Evolutionary conservation across 164 flowering plant genomes (phyloP), one percentile per base, ranked within the genome.

Genomic region (Vitis rupestris): DNA sequence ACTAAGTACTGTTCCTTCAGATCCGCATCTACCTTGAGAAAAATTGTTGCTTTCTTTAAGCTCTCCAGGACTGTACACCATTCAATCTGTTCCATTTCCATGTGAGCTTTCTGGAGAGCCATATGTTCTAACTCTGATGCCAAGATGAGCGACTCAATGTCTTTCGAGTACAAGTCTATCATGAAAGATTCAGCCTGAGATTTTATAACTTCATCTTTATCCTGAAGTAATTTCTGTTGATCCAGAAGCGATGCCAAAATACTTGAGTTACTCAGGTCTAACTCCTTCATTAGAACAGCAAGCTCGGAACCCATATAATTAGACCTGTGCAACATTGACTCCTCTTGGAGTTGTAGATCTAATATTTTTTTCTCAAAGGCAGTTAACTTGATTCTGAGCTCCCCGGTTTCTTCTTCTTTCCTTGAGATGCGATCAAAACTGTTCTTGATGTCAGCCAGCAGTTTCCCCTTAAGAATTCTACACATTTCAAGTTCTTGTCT

Each of bases 321-420:
- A 61, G 90, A 93, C 80, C 93, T 87, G 55, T 84, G 82, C 78
- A 95, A 63, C 97, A 95, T 88, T 44, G 73, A 19, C 75, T 93
- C 97, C 79, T 95, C 99, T 68, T 87, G 97, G 59, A 64, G 69
- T 79, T 93, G 97, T 51, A 95, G 76, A 73, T 89, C 88, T 51
- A 66, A 50, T 65, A 93, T 85, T 71, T 81, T 88, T 73, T 86
- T 78, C 79, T 87, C 97, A 68, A 95, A 93, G 69, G 75, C 63
- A 53, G 59, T 72, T 51, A 95, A 65, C 84, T 84, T 91, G 54
- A 63, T 55, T 63, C 76, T 74, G 10, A 95, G 82, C 57, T 80
- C 79, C 63, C 82, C 87, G 52, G 92, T 70, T 82, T 90, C 97
- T 53, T 84, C 83, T 72, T 87, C 98, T 78, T 89, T 88, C 76